Evolutionary conservation across 169 alveolate species (phyloP).

Genomic region (Besnoitia besnoiti): DNA sequence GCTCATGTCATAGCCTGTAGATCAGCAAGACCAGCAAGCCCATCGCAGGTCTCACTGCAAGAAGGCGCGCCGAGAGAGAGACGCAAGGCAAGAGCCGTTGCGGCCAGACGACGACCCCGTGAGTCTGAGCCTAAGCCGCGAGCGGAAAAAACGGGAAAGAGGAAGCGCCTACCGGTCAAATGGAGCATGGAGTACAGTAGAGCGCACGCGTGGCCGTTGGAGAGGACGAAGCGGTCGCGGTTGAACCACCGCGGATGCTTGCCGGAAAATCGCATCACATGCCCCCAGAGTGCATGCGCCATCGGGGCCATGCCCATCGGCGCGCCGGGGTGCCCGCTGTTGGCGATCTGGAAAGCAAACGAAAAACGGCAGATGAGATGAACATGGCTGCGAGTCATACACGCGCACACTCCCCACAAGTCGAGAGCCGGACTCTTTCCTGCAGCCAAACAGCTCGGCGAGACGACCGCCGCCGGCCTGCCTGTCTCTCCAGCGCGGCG

Average conservation of each 20-base stretch:
- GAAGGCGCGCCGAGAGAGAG: not conserved
- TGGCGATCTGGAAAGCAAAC: slow-evolving; percentile 70
- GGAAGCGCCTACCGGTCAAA: slow-evolving; percentile 69
- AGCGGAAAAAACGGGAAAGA: not conserved
- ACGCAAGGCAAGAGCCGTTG: no score
- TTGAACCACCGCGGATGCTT: slow-evolving; percentile 81
- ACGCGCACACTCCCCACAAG: no score
- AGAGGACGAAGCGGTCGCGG: slow-evolving; percentile 81
- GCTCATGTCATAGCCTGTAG: slow-evolving; percentile 70
- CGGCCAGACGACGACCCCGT: no score
- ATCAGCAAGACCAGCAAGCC: not conserved
- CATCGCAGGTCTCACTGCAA: no score
- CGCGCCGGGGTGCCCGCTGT: slow-evolving; percentile 87
- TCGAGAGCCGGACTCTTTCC: no score
- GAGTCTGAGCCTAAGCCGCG: not conserved
- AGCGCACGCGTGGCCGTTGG: slow-evolving; percentile 85
- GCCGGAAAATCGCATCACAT: slow-evolving; percentile 75
- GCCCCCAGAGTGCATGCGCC: slow-evolving; percentile 82
- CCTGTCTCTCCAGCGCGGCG: no score
- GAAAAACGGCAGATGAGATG: no score
- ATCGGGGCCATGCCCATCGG: slow-evolving; percentile 87
- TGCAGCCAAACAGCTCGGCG: no score
- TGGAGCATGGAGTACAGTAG: slow-evolving; percentile 81
- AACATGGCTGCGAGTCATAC: no score
- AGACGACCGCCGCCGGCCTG: no score